A percentile compares a stretch with the other conserved stretches of the same genome.
These are phyloP conservation scores for Penicillium desertorum DNA, from an alignment of 495 filamentous ascomycete species.

Conservation along the genomic window DNA sequence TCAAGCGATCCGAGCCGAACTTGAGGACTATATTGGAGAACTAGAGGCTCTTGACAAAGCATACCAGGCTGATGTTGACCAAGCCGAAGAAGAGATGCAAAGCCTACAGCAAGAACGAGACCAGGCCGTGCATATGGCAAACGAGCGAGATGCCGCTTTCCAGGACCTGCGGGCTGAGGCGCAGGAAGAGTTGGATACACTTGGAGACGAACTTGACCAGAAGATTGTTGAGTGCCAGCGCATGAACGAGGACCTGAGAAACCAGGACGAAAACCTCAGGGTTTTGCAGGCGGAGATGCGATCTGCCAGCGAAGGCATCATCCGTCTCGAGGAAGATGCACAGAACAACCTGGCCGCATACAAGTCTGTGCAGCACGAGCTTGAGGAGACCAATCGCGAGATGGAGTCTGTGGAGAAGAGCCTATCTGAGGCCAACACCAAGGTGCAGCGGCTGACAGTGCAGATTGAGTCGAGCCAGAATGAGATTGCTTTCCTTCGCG, in stretches of 20 bases:
- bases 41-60: slow-evolving; percentile 63
- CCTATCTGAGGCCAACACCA: slow-evolving; percentile 76
- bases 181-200: slow-evolving; percentile 75
- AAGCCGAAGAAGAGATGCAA: slow-evolving; percentile 74
- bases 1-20: slow-evolving; percentile 71
- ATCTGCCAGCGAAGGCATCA: slow-evolving; percentile 77
- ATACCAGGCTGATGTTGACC: slow-evolving; percentile 73
- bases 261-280: slow-evolving; percentile 71
- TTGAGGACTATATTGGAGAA: slow-evolving; percentile 66
- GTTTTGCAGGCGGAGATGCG: slow-evolving; percentile 88
- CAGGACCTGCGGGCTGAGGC: slow-evolving; percentile 77
- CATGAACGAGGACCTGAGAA: slow-evolving; percentile 57
- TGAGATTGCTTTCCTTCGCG: slow-evolving; percentile 91
- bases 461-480: slow-evolving; percentile 90
- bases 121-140: slow-evolving; percentile 72
- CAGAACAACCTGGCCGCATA: slow-evolving; percentile 63
- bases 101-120: slow-evolving; percentile 84
- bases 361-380: slow-evolving; percentile 71
- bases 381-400: slow-evolving; percentile 72
- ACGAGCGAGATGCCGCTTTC: slow-evolving; percentile 78
- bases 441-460: slow-evolving; percentile 79
- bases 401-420: slow-evolving; percentile 73
- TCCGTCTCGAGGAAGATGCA: slow-evolving; percentile 84
- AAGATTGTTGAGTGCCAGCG: slow-evolving; percentile 70
- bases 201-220: slow-evolving; percentile 76